A percentile compares a stretch with the other conserved stretches of the same genome.
phyloP scores from a whole-genome alignment of 305 asterid genomes.

The Fraxinus nigra region DNA sequence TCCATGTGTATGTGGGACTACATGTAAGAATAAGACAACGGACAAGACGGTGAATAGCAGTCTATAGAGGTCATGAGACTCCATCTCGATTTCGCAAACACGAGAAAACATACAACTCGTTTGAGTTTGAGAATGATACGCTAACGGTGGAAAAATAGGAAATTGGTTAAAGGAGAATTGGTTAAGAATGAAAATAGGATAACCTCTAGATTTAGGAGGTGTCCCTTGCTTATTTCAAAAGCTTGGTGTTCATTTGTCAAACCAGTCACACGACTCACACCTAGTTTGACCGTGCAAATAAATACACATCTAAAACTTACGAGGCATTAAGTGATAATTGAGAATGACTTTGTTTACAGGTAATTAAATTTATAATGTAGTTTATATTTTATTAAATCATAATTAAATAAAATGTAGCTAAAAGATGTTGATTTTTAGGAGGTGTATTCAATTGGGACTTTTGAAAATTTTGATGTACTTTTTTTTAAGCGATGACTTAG shows the following conservation, averaged over 20 bases:
- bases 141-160: neutral
- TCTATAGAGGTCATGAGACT: neutral
- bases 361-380: neutral
- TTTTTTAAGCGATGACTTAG: too few relatives aligned
- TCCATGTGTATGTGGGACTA: neutral
- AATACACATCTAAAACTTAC: neutral
- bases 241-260: neutral
- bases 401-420: too few relatives aligned
- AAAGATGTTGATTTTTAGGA: too few relatives aligned
- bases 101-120: neutral
- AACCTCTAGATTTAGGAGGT: neutral
- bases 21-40: neutral
- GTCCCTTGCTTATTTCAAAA: neutral
- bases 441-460: too few relatives aligned
- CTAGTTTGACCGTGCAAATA: neutral
- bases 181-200: conserved; percentile 2
- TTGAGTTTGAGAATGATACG: neutral
- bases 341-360: neutral
- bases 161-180: neutral
- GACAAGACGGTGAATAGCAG: neutral
- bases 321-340: neutral
- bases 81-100: neutral
- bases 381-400: neutral
- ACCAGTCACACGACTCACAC: neutral
- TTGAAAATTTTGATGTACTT: too few relatives aligned